Percentiles rank a stretch among this genome's conserved stretches.
Evolutionary conservation across 208 protist genomes (phyloP).

Genomic region (Novymonas esmeraldas): DNA sequence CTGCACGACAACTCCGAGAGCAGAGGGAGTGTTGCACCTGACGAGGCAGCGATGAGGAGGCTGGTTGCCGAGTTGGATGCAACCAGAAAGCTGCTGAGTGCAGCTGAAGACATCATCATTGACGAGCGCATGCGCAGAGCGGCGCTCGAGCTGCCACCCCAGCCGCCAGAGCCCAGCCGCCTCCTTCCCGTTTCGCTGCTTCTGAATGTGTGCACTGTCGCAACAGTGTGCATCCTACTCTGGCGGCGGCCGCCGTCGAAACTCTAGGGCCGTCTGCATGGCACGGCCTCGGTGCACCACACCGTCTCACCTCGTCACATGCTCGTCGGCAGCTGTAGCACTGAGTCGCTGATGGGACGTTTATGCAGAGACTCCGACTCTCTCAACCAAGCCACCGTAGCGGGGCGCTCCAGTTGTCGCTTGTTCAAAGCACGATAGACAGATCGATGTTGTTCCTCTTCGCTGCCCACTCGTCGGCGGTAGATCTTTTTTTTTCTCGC

Average conservation of each 20-base stretch:
- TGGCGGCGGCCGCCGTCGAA: not conserved
- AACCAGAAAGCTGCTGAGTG: not conserved
- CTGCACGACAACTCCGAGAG: too few relatives aligned
- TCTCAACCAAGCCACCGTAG: too few relatives aligned
- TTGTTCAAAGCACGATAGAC: too few relatives aligned
- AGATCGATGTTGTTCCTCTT: too few relatives aligned
- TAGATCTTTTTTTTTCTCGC: too few relatives aligned
- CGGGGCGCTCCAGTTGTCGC: too few relatives aligned
- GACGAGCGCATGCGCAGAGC: conserved; percentile 3
- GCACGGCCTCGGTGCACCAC: too few relatives aligned
- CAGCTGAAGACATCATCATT: conserved; percentile 28
- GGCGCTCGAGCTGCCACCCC: not conserved
- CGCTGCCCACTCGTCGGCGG: too few relatives aligned
- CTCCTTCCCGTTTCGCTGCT: not conserved
- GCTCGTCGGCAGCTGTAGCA: too few relatives aligned
- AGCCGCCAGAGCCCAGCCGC: not conserved
- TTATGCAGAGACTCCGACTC: too few relatives aligned
- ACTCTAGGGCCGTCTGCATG: not conserved
- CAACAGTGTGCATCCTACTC: not conserved
- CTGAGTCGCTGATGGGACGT: too few relatives aligned
- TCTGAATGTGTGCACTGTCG: not conserved
- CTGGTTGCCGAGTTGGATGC: conserved; percentile 5
- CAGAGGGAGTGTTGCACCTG: not conserved
- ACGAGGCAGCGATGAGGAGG: not conserved
- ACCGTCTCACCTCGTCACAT: too few relatives aligned